These are phyloP conservation scores for Termitomyces sp. DNA, from an alignment of 768 basidiomycete genomes.

Conservation along the genomic window DNA sequence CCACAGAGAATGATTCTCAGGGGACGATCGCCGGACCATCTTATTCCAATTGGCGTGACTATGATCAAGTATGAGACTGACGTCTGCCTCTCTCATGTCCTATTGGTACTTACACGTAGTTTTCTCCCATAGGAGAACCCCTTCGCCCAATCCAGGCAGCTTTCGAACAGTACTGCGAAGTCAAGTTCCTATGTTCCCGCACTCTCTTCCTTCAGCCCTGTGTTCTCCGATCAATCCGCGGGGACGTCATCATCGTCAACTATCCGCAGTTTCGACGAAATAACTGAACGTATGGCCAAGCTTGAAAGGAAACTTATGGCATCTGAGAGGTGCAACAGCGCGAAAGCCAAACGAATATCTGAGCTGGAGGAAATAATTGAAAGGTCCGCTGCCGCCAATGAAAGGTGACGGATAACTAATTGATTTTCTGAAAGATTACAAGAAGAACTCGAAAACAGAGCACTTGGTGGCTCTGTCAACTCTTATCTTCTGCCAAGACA, in stretches of 20 bases:
- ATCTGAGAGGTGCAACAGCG: conserved; percentile 29
- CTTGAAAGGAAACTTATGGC: conserved; percentile 37
- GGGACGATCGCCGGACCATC: not conserved
- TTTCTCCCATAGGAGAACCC: conserved; percentile 8
- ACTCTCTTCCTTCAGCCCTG: conserved; percentile 17
- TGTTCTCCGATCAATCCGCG: conserved; percentile 1
- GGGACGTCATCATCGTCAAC: conserved; percentile 16
- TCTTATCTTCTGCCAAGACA: not conserved
- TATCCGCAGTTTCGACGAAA: conserved; percentile 6
- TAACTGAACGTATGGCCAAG: conserved; percentile 27
- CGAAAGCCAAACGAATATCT: conserved; percentile 29
- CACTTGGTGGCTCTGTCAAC: not conserved
- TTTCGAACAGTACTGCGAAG: conserved; percentile 4
- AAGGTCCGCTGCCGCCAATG: conserved; percentile 15
- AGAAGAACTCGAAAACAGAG: conserved; percentile 4
- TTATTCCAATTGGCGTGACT: not conserved
- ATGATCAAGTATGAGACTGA: conserved; percentile 8
- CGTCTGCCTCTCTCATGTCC: not conserved
- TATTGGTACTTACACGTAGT: not conserved
- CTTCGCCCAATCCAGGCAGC: conserved; percentile 5
- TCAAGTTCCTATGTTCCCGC: conserved; percentile 1
- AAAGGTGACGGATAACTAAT: no score
- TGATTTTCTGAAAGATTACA: conserved; percentile 5
- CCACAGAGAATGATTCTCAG: not conserved
- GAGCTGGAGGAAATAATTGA: conserved; percentile 24